Conservation (phyloP, 805 yeast genomes). For the Debaryomyces tyrocola region DNA sequence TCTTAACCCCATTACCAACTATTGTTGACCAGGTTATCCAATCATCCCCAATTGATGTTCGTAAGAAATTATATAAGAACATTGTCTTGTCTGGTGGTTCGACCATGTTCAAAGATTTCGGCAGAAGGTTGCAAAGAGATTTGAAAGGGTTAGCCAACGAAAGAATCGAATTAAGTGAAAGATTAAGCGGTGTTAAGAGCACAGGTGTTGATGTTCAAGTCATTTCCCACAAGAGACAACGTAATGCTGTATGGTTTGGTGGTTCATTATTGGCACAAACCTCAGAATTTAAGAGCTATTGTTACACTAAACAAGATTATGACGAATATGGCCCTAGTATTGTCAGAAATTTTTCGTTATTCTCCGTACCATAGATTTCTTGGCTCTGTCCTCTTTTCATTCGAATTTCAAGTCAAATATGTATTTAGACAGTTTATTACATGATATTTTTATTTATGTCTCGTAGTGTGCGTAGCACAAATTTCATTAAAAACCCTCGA, state of each 20-base stretch:
- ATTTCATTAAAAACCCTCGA: not conserved
- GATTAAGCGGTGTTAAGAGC: conserved; percentile 69
- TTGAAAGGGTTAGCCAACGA: conserved; percentile 83
- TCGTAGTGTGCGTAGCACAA: not conserved
- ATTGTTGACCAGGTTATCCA: conserved; percentile 95
- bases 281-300: conserved; percentile 91
- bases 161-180: conserved; percentile 81
- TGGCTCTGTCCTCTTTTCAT: not conserved
- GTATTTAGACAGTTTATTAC: not conserved
- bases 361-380: conserved; percentile 75
- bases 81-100: conserved; percentile 97
- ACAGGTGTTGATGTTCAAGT: conserved; percentile 98
- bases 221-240: conserved; percentile 93
- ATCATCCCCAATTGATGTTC: conserved; percentile 94
- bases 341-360: conserved; percentile 93
- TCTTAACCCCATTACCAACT: conserved; percentile 92
- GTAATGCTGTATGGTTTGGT: conserved; percentile 99
- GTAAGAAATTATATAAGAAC: conserved; percentile 93
- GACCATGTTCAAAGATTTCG: conserved; percentile 98
- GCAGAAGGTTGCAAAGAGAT: conserved; percentile 96
- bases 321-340: conserved; percentile 98
- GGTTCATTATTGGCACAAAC: conserved; percentile 97
- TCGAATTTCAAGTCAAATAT: not conserved
- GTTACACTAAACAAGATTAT: conserved; percentile 95
- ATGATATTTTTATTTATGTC: not conserved